Percentiles rank a stretch among this genome's conserved stretches.
phyloP scores from a whole-genome alignment of 768 basidiomycete species.

The Amanita brunnescens region DNA sequence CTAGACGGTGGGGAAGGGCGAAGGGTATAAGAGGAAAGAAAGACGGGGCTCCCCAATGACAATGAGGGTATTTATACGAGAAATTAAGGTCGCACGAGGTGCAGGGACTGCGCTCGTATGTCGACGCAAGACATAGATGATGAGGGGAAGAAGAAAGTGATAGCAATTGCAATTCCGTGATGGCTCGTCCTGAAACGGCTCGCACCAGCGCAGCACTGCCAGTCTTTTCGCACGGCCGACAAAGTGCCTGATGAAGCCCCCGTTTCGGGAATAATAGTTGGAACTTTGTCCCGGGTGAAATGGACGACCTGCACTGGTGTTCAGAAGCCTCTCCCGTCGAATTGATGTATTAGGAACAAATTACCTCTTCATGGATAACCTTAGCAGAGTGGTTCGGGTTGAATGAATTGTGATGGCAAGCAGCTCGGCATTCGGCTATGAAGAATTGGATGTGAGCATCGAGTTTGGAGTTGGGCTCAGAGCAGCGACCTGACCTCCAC shows the following conservation, averaged over 20 bases:
- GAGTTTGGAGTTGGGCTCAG: too few relatives aligned
- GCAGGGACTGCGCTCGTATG: constrained; percentile 7
- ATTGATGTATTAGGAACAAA: background rate
- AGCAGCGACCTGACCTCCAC: too few relatives aligned
- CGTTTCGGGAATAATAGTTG: background rate
- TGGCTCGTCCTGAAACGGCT: constrained; percentile 3
- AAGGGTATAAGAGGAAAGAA: constrained; percentile 7
- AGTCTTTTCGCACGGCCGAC: constrained; percentile 17
- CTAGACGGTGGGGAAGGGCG: constrained; percentile 7
- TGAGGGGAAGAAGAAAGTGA: constrained; percentile 16
- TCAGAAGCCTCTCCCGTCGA: background rate
- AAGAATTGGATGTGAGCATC: too few relatives aligned
- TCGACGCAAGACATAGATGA: constrained; percentile 10
- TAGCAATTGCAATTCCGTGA: constrained; percentile 13
- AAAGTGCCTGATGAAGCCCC: background rate
- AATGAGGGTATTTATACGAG: constrained; percentile 12
- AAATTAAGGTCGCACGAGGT: constrained; percentile 5
- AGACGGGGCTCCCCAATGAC: constrained; percentile 13
- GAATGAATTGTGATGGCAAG: background rate
- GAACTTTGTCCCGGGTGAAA: background rate
- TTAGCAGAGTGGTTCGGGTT: background rate
- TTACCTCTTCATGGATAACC: background rate
- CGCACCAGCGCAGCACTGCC: constrained; percentile 21
- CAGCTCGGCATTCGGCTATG: too few relatives aligned
- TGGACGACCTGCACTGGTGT: background rate